A percentile compares a stretch with the other conserved stretches of the same genome.
These are phyloP conservation scores for Erodium maritimum DNA, from an alignment of 345 rosid species.

Conservation along the genomic window DNA sequence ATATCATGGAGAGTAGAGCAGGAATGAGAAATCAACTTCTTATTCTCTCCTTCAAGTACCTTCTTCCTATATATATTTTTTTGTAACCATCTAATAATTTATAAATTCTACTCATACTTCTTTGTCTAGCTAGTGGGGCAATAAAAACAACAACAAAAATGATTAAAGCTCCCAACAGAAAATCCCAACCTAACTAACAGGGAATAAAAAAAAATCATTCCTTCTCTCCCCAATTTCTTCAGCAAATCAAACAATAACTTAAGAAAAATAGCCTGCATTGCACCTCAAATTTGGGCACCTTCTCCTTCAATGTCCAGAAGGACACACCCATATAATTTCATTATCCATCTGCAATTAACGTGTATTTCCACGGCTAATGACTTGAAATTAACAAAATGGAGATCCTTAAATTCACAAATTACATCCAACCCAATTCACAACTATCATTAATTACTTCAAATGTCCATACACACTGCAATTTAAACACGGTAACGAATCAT, in stretches of 20 bases:
- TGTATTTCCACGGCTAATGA: constrained; percentile 1
- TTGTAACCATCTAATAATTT: background rate
- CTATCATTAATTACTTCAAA: background rate
- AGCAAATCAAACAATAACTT: background rate
- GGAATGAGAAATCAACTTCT: background rate
- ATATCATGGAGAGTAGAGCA: background rate
- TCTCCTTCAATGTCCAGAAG: background rate
- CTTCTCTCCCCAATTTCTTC: background rate
- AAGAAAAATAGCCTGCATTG: no score
- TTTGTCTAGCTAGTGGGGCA: background rate
- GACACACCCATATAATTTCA: background rate
- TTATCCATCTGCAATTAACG: background rate
- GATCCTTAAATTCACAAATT: constrained; percentile 1
- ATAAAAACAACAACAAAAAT: no score
- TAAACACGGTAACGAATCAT: no score
- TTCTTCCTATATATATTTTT: no score
- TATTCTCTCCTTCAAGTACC: no score
- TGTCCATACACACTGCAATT: background rate
- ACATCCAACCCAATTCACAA: background rate
- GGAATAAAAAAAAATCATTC: background rate
- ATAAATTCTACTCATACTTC: background rate
- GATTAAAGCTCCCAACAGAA: background rate
- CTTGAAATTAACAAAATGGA: background rate
- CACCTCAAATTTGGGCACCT: no score
- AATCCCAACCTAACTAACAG: background rate